phyloP scores from a whole-genome alignment of 2,329 filamentous ascomycete species.

The Tolypocladium cylindrosporum region DNA sequence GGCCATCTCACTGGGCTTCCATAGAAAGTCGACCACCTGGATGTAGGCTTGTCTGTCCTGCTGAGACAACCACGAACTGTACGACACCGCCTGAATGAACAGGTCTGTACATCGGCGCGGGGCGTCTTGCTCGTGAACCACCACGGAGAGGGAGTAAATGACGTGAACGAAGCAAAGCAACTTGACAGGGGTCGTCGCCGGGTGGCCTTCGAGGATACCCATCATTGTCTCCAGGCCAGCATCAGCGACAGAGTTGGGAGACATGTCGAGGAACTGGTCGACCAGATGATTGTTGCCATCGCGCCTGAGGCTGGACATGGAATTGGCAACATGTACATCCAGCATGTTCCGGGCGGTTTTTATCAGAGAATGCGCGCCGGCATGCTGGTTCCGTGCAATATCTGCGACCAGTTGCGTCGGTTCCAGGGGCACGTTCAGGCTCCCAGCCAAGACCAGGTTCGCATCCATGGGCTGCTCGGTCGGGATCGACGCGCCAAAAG shows the following conservation, averaged over 20 bases:
- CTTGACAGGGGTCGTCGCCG: constrained; percentile 28
- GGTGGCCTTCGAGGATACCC: constrained; percentile 27
- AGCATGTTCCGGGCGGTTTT: constrained; percentile 33
- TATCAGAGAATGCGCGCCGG: constrained; percentile 24
- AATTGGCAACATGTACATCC: constrained; percentile 33
- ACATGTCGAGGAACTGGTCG: constrained; percentile 27
- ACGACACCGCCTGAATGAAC: constrained; percentile 37
- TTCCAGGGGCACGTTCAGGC: constrained; percentile 4
- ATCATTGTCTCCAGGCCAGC: constrained; percentile 32
- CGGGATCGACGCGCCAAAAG: not conserved
- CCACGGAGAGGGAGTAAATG: constrained; percentile 38
- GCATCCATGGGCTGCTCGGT: not conserved
- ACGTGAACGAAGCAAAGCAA: constrained; percentile 42
- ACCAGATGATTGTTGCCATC: constrained; percentile 31
- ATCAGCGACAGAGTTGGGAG: constrained; percentile 26
- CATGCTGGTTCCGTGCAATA: constrained; percentile 15
- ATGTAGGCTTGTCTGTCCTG: constrained; percentile 29
- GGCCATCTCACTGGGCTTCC: constrained; percentile 32
- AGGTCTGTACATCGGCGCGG: constrained; percentile 24
- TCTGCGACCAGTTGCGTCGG: constrained; percentile 8
- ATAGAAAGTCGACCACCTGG: constrained; percentile 34
- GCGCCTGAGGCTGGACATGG: constrained; percentile 30
- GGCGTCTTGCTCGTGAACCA: constrained; percentile 32
- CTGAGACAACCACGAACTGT: constrained; percentile 27
- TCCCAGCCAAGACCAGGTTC: not conserved